Conservation (phyloP, 192 early-diverging fungal species). For the Gigaspora rosea region DNA sequence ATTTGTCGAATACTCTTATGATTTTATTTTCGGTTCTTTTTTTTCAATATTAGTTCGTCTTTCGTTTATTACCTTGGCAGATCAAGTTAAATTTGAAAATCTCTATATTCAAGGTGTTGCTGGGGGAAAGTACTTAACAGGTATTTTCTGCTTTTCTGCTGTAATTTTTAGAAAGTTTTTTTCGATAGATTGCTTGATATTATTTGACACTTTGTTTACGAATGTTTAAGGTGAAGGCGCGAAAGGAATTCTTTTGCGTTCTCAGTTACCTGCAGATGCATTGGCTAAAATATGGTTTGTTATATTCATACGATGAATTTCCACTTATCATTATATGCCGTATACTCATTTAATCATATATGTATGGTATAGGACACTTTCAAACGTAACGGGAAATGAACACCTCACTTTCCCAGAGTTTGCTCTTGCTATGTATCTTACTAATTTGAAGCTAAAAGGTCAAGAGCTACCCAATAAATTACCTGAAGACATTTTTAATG, state of each 20-base stretch:
- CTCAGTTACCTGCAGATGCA: slow-evolving; percentile 37
- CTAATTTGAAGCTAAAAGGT: slow-evolving; percentile 58
- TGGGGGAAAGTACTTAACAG: slow-evolving; percentile 28
- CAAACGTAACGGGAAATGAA: slow-evolving; percentile 51
- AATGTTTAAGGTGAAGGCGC: slow-evolving; percentile 37
- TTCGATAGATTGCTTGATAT: background rate
- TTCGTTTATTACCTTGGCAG: slow-evolving; percentile 42
- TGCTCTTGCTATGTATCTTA: slow-evolving; percentile 67
- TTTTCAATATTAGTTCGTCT: slow-evolving; percentile 31
- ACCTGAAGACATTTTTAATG: slow-evolving; percentile 52
- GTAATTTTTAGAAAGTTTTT: background rate
- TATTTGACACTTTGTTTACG: background rate
- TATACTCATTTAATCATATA: background rate
- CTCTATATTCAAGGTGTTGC: slow-evolving; percentile 34
- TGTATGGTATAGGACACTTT: slow-evolving; percentile 50
- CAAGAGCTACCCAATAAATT: slow-evolving; percentile 53
- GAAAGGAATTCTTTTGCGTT: slow-evolving; percentile 39
- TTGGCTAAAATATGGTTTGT: slow-evolving; percentile 48
- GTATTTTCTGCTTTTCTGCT: background rate
- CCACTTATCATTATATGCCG: background rate
- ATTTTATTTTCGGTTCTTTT: background rate
- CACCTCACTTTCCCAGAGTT: slow-evolving; percentile 65
- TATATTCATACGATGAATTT: background rate
- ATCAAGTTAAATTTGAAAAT: slow-evolving; percentile 46
- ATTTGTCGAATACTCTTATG: background rate